Percentiles rank a stretch among this genome's conserved stretches.
phyloP scores from a whole-genome alignment of 225 moss, liverwort and hornwort species.

The Climacium dendroides region DNA sequence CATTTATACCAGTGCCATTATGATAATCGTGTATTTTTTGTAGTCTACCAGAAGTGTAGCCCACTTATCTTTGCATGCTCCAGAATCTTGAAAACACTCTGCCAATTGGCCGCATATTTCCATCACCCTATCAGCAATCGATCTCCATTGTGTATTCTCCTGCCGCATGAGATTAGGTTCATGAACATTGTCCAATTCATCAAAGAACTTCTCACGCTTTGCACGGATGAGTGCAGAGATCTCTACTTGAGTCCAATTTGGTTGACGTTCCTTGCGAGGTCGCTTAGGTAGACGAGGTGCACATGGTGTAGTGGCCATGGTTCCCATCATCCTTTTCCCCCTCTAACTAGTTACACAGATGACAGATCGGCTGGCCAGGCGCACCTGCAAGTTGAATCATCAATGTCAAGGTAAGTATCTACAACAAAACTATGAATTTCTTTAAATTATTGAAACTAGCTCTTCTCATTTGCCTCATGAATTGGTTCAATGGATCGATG shows the following conservation, averaged over 20 bases:
- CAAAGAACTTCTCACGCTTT: neutral
- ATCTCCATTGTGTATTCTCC: neutral
- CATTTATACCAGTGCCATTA: neutral
- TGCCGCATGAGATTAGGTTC: neutral
- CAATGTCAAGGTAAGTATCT: neutral
- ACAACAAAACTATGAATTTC: no score
- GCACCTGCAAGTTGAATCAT: neutral
- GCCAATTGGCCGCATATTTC: neutral
- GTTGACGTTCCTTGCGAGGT: neutral
- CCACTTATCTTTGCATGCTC: neutral
- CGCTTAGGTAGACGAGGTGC: neutral
- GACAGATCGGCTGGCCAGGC: rapidly evolving
- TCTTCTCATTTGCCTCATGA: no score
- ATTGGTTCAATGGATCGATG: no score
- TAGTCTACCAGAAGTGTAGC: neutral
- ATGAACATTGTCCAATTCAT: neutral
- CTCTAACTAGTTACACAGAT: neutral
- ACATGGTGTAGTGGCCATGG: neutral
- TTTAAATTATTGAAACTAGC: no score
- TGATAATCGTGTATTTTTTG: rapidly evolving
- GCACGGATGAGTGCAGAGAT: neutral
- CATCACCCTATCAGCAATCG: rapidly evolving
- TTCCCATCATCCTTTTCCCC: neutral
- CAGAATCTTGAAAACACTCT: neutral
- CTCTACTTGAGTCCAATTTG: neutral